Evolutionary conservation across 2,329 filamentous ascomycete genomes (phyloP).

Genomic region (Samsoniella hepiali): DNA sequence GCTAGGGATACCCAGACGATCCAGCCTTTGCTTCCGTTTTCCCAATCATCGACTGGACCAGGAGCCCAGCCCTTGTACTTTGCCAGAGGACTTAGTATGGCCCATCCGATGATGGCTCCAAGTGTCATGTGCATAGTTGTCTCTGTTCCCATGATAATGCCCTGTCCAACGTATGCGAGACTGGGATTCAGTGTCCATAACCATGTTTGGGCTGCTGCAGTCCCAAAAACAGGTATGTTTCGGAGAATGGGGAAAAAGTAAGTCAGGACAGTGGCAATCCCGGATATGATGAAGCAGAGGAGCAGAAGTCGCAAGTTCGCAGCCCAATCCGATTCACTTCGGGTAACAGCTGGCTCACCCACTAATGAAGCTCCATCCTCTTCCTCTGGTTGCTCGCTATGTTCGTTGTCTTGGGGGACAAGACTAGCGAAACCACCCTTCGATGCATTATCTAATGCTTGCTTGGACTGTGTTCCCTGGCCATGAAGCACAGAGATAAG

Average conservation of each 20-base stretch:
- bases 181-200: slow-evolving; percentile 96
- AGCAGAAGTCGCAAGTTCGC: slow-evolving; percentile 54
- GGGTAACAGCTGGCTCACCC: slow-evolving; percentile 30
- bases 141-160: slow-evolving; percentile 96
- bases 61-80: slow-evolving; percentile 87
- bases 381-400: slow-evolving; percentile 25
- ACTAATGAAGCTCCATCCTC: slow-evolving; percentile 33
- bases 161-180: slow-evolving; percentile 94
- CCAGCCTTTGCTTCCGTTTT: slow-evolving; percentile 92
- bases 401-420: slow-evolving; percentile 33
- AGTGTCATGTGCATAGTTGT: slow-evolving; percentile 95
- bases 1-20: slow-evolving; percentile 95
- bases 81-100: slow-evolving; percentile 80
- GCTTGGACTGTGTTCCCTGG: slow-evolving; percentile 34
- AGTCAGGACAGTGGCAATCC: slow-evolving; percentile 71
- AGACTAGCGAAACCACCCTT: slow-evolving; percentile 44
- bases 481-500: slow-evolving; percentile 90
- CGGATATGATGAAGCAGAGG: slow-evolving; percentile 57
- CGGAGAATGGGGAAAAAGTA: slow-evolving; percentile 87
- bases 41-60: slow-evolving; percentile 83
- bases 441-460: slow-evolving; percentile 34
- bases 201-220: slow-evolving; percentile 71
- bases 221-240: slow-evolving; percentile 82
- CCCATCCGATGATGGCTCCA: slow-evolving; percentile 88
- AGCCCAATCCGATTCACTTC: slow-evolving; percentile 34